phyloP scores from a whole-genome alignment of 1,139 yeast species.

The Geotrichum carabidarum region DNA sequence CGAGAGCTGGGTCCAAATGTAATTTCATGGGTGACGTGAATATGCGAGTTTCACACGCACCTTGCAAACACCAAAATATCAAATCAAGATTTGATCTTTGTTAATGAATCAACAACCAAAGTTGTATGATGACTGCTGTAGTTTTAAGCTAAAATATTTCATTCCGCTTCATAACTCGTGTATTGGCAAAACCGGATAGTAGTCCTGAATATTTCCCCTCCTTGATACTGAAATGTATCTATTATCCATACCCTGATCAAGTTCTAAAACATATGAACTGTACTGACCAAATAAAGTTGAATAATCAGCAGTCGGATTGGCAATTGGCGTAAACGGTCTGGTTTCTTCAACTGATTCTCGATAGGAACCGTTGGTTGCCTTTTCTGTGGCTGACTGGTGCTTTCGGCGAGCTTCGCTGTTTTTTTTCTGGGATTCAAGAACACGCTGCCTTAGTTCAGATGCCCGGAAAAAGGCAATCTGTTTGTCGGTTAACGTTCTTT shows the following conservation, averaged over 20 bases:
- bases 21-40: too few relatives aligned
- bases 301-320: slow-evolving; percentile 14
- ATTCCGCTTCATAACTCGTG: neutral
- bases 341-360: slow-evolving; percentile 20
- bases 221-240: slow-evolving; percentile 17
- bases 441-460: slow-evolving; percentile 23
- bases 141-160: too few relatives aligned
- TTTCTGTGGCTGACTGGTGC: neutral
- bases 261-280: slow-evolving; percentile 17
- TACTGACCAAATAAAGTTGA: slow-evolving; percentile 21
- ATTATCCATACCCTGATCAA: slow-evolving; percentile 22
- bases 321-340: slow-evolving; percentile 19
- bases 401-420: neutral
- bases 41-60: too few relatives aligned
- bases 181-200: slow-evolving; percentile 26
- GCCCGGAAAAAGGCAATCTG: slow-evolving; percentile 29
- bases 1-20: too few relatives aligned
- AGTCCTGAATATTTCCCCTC: slow-evolving; percentile 19
- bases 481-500: slow-evolving; percentile 29
- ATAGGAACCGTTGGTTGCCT: neutral
- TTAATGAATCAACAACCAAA: too few relatives aligned
- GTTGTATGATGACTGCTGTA: too few relatives aligned
- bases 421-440: neutral
- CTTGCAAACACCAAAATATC: too few relatives aligned
- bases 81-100: too few relatives aligned